A percentile compares a stretch with the other conserved stretches of the same genome.
These are phyloP conservation scores for Hymenoscyphus fructigenus DNA, from an alignment of 2,329 filamentous ascomycete genomes.

Conservation along the genomic window DNA sequence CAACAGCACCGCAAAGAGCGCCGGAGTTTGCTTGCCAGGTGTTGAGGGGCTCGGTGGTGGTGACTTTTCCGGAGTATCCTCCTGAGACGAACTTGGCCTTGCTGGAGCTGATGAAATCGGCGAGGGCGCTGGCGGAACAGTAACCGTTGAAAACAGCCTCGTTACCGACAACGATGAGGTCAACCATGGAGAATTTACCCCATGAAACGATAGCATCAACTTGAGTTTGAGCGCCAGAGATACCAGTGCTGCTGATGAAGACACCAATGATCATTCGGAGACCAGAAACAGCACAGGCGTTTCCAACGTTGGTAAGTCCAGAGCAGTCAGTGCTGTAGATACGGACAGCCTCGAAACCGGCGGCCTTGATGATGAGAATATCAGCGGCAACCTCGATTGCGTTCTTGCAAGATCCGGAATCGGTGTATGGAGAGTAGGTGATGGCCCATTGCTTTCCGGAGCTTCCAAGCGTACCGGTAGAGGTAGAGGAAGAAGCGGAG, in stretches of 20 bases:
- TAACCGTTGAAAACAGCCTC: slow-evolving; percentile 79
- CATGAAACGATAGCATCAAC: slow-evolving; percentile 70
- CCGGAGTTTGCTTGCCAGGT: slow-evolving; percentile 65
- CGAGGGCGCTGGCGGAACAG: slow-evolving; percentile 64
- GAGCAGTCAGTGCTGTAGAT: slow-evolving; percentile 92
- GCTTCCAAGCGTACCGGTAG: slow-evolving; percentile 26
- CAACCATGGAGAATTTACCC: slow-evolving; percentile 70
- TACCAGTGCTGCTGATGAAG: slow-evolving; percentile 68
- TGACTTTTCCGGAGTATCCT: slow-evolving; percentile 73
- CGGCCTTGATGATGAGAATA: slow-evolving; percentile 58
- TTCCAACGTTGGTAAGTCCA: slow-evolving; percentile 73
- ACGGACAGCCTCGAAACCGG: slow-evolving; percentile 71
- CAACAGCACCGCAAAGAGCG: slow-evolving; percentile 69
- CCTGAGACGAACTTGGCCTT: slow-evolving; percentile 59
- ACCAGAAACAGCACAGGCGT: slow-evolving; percentile 63
- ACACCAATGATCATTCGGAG: slow-evolving; percentile 84
- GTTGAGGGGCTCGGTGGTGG: slow-evolving; percentile 83
- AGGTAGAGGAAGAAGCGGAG: slow-evolving; percentile 31
- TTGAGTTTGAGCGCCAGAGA: slow-evolving; percentile 63
- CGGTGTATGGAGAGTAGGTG: slow-evolving; percentile 75
- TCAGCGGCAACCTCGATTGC: slow-evolving; percentile 57
- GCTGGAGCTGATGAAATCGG: slow-evolving; percentile 66
- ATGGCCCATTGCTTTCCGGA: slow-evolving; percentile 59
- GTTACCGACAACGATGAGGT: slow-evolving; percentile 85
- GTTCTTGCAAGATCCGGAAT: slow-evolving; percentile 62